Evolutionary conservation across 208 protist species (phyloP), one percentile per base, ranked within the genome.

Genomic region (Acanthamoeba culbertsoni): DNA sequence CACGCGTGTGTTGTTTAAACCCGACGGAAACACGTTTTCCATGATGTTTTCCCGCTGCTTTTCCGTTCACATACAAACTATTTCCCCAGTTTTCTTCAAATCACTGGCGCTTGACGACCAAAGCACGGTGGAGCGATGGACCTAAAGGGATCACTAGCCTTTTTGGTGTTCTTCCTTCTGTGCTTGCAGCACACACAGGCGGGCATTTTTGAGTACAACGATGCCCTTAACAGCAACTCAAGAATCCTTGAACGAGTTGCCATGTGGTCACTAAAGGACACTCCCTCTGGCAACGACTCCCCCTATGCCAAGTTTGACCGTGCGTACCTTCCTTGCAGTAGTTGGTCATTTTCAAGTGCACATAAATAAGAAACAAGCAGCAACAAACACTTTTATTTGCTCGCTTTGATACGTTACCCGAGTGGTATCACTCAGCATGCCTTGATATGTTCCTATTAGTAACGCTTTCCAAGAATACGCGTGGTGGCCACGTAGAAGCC

Each of bases 231-330:
- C 14, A 12, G 2, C 43, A 82, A 82, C 23, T 82, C 71, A 20
- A 37, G 71, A 46, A 46, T 82, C 20, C 23, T 89, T 3, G 79
- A 89, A 35, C n/a, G 79, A 6, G 79, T 68, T 18, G 79, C 79
- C 23, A 89, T 89, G 79, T 89, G 79, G 79, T 89, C 79, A 23
- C 42, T 89, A 16, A 12, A 57, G 3, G 79, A 89, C 79, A 65
- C n/a, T 8, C 79, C 79, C 33, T 16, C 23, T 0, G 79, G 79
- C 3, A 48, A 28, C 51, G 45, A 0, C 31, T 3, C 35, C 10
- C 79, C 79, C 51, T 62, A 89, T 23, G 79, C 53, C 55, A 89
- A 42, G 51, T 89, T 89, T 31, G 37, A 89, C 8, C 46, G 79
- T 89, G 26, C 37, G 37, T 53, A 1, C 71, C 71, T 79, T 26